Percentiles rank a stretch among this genome's conserved stretches.
Evolutionary conservation across 768 basidiomycete genomes (phyloP).

Genomic region (Clitopilus hobsonii): DNA sequence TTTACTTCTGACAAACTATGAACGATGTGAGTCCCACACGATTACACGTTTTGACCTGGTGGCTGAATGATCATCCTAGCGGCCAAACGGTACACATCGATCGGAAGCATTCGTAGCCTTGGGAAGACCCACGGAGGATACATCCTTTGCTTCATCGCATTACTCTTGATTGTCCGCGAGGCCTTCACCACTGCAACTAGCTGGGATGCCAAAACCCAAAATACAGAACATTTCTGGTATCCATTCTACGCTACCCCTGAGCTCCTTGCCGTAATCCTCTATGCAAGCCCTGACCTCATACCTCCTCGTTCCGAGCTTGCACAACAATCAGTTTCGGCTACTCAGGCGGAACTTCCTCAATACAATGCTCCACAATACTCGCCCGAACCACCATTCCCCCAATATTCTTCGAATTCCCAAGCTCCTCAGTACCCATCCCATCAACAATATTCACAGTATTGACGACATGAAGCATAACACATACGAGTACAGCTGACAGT

Average conservation of each 20-base stretch:
- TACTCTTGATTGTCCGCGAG: slow-evolving; percentile 34
- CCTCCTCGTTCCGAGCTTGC: background rate
- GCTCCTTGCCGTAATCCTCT: slow-evolving; percentile 29
- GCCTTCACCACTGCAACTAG: slow-evolving; percentile 29
- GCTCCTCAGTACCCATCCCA: too few relatives aligned
- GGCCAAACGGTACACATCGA: background rate
- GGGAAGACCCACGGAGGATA: slow-evolving; percentile 23
- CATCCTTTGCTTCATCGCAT: slow-evolving; percentile 27
- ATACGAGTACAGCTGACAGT: too few relatives aligned
- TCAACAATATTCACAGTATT: too few relatives aligned
- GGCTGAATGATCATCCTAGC: background rate
- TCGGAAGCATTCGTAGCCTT: slow-evolving; percentile 5
- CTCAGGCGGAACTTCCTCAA: background rate
- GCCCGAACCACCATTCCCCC: too few relatives aligned
- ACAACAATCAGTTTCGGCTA: background rate
- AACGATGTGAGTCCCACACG: slow-evolving; percentile 15
- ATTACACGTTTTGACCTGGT: background rate
- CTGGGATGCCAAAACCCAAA: slow-evolving; percentile 16
- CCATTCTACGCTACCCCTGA: slow-evolving; percentile 35
- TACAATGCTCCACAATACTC: background rate
- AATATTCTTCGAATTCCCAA: too few relatives aligned
- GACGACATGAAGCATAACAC: too few relatives aligned
- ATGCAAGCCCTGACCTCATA: slow-evolving; percentile 7
- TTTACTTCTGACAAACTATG: slow-evolving; percentile 12
- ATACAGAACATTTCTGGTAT: slow-evolving; percentile 36